phyloP scores from a whole-genome alignment of 2,329 filamentous ascomycete genomes.

The Botrytis medusae region DNA sequence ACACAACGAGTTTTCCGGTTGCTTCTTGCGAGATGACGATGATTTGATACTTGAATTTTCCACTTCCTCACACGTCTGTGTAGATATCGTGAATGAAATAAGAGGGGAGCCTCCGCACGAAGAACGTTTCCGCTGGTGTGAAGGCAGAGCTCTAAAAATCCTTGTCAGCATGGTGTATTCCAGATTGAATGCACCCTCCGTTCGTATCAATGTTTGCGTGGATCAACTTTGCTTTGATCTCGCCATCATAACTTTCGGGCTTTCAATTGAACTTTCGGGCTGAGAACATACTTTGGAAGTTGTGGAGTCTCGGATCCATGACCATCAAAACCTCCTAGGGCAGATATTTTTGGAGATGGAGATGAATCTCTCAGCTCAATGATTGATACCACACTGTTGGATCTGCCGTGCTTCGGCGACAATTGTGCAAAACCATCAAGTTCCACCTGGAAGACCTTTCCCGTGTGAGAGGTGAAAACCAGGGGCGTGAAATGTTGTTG shows the following conservation, averaged over 20 bases:
- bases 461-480: conserved; percentile 23
- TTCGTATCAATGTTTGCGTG: neutral
- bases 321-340: neutral
- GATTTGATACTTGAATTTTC: neutral
- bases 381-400: conserved; percentile 8
- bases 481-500: conserved; percentile 12
- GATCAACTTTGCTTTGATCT: neutral
- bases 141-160: neutral
- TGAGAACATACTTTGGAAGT: conserved; percentile 1
- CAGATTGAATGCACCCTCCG: too few relatives aligned
- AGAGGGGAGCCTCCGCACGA: conserved; percentile 10
- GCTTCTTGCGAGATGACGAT: neutral
- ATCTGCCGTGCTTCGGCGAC: conserved; percentile 9
- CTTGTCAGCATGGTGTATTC: neutral
- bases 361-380: conserved; percentile 8
- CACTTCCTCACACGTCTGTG: neutral
- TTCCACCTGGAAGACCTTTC: conserved; percentile 25
- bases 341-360: neutral
- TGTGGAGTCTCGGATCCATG: neutral
- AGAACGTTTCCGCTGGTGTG: neutral
- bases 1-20: neutral
- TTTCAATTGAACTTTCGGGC: neutral
- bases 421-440: conserved; percentile 9
- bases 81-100: neutral
- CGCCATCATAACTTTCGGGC: too few relatives aligned